Percentiles rank a stretch among this genome's conserved stretches.
phyloP scores from a whole-genome alignment of 129 eudicot species.

The Lactuca sativa region DNA sequence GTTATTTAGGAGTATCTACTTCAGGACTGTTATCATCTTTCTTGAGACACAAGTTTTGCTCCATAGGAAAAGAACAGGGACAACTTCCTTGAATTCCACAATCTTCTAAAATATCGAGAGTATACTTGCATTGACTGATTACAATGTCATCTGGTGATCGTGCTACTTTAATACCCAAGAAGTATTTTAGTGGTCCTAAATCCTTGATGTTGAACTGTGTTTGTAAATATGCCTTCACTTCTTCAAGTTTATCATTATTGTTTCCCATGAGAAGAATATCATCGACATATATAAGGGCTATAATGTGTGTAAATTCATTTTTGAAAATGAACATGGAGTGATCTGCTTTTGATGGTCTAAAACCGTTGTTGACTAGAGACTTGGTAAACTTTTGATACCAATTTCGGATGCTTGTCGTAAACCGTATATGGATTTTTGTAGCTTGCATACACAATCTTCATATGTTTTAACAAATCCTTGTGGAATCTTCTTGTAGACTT shows the following conservation, averaged over 20 bases:
- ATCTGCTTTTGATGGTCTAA: neutral
- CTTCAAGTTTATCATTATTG: neutral
- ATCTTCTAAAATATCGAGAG: too few species aligned
- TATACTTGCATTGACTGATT: neutral
- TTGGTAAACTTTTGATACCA: constrained; percentile 12
- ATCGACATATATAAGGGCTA: neutral
- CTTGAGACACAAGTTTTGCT: neutral
- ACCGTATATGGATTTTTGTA: too few species aligned
- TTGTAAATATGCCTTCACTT: neutral
- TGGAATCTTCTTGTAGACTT: too few species aligned
- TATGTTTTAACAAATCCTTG: too few species aligned
- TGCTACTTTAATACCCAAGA: neutral
- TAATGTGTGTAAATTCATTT: neutral
- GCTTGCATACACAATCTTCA: too few species aligned
- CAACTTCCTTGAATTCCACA: neutral
- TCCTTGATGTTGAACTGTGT: neutral
- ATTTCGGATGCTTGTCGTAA: neutral
- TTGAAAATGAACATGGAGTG: neutral
- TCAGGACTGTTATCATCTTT: neutral
- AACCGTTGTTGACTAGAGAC: neutral
- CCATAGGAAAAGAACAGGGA: neutral
- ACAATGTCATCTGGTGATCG: neutral
- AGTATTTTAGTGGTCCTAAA: too few species aligned
- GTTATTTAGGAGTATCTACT: neutral
- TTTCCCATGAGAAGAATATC: neutral